Evolutionary conservation across 352 stramenopile species (phyloP).

Genomic region (Phytopythium montanum): DNA sequence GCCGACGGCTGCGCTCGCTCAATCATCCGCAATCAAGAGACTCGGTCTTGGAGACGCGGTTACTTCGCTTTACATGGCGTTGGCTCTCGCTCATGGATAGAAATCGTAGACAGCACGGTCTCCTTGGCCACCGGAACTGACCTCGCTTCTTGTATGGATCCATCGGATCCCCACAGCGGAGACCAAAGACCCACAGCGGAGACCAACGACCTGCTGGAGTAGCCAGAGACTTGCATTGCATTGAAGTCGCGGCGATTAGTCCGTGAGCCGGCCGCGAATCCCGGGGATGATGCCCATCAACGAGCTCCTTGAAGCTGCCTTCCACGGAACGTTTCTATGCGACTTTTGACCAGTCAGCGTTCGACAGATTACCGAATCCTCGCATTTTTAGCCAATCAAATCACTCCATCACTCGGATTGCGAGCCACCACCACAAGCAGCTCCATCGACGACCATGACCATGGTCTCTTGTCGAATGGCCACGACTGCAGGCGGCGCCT

Average conservation of each 20-base stretch:
- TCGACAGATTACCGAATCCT: not conserved
- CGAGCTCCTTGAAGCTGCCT: not conserved
- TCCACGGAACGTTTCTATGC: not conserved
- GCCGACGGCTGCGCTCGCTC: not conserved
- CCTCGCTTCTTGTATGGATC: too few relatives aligned
- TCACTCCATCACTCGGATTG: not conserved
- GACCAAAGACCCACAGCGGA: too few relatives aligned
- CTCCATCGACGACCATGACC: not conserved
- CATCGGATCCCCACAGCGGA: too few relatives aligned
- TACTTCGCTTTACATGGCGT: too few relatives aligned
- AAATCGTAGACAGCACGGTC: too few relatives aligned
- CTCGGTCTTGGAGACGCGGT: too few relatives aligned
- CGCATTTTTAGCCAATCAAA: not conserved
- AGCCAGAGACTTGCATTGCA: too few relatives aligned
- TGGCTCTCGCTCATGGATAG: too few relatives aligned
- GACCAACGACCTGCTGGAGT: too few relatives aligned
- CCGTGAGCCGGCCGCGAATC: too few relatives aligned
- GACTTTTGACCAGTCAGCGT: not conserved
- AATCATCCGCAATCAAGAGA: not conserved
- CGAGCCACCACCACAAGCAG: not conserved
- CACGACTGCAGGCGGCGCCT: not conserved
- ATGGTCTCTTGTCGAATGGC: conserved; percentile 1
- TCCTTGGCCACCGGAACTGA: too few relatives aligned
- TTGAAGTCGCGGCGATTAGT: conserved; percentile 6
- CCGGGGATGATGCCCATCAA: conserved; percentile 3